A percentile compares a stretch with the other conserved stretches of the same genome.
These are phyloP conservation scores for Hawksworthiomyces lignivorus DNA, from an alignment of 2,329 filamentous ascomycete species.

Conservation along the genomic window DNA sequence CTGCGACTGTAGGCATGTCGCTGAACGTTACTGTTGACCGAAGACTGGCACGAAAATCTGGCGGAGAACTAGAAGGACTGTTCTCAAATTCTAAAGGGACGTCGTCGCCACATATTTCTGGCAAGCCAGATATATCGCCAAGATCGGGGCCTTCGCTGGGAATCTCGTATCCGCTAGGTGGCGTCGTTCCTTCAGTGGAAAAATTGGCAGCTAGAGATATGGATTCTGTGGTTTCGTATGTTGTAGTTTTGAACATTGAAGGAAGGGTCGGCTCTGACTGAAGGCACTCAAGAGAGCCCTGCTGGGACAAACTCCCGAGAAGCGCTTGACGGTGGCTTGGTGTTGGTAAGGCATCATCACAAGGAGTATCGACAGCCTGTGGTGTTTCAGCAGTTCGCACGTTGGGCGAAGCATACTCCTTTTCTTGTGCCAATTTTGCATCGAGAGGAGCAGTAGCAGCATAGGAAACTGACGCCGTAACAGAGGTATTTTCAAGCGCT, in stretches of 20 bases:
- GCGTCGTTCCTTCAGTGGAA: no score
- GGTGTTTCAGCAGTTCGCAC: no score
- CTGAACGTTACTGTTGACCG: conserved; percentile 35
- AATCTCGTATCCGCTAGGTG: no score
- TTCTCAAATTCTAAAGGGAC: background rate
- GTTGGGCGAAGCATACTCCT: no score
- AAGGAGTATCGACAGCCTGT: no score
- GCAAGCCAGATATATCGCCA: conserved; percentile 36
- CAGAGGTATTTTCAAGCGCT: no score
- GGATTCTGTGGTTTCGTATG: no score
- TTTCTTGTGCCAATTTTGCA: no score
- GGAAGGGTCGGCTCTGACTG: conserved; percentile 23
- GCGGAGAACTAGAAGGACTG: conserved; percentile 44
- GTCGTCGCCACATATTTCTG: conserved; percentile 23
- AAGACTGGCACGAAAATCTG: conserved; percentile 27
- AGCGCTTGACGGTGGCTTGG: conserved; percentile 4
- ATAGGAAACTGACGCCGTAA: no score
- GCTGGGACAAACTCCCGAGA: background rate
- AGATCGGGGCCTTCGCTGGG: conserved; percentile 37
- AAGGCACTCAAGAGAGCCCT: conserved; percentile 11
- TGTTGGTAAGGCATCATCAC: no score
- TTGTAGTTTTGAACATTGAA: conserved; percentile 30
- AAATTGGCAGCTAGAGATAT: no score
- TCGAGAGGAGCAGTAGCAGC: no score
- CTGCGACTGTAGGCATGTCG: conserved; percentile 37